These are phyloP conservation scores for Mesotaenium endlicherianum DNA, from an alignment of 139 green algal genomes.

Conservation along the genomic window DNA sequence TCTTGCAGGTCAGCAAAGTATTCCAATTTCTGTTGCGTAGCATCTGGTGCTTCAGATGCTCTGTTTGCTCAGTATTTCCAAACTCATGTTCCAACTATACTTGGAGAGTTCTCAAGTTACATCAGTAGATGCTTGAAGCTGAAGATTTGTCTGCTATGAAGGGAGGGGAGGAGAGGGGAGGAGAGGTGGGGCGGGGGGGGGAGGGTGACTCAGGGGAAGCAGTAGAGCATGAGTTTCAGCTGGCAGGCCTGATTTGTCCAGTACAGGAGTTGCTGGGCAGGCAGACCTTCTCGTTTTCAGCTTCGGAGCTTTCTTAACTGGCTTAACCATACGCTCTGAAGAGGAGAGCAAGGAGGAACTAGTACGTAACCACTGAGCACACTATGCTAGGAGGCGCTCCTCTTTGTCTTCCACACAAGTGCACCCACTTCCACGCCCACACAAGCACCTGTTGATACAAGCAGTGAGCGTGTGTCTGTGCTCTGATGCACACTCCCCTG, in stretches of 20 bases:
- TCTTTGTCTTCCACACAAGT: neutral
- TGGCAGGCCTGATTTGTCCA: no score
- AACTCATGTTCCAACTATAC: neutral
- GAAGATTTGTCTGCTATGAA: neutral
- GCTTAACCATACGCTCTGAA: no score
- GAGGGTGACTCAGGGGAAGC: no score
- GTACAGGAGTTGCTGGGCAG: no score
- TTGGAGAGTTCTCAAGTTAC: neutral
- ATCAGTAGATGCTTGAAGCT: neutral
- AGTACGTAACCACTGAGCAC: neutral
- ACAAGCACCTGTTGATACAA: neutral
- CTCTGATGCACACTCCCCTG: no score
- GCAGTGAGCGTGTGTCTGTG: no score
- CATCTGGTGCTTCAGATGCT: neutral
- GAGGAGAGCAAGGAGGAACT: neutral
- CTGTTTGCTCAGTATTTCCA: neutral
- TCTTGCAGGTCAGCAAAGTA: slow-evolving; percentile 73
- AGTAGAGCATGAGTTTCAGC: no score
- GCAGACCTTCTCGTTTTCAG: no score
- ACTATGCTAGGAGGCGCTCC: neutral
- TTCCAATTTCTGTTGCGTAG: neutral
- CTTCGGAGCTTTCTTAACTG: no score
- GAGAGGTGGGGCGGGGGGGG: no score
- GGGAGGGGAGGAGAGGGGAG: neutral
- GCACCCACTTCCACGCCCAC: neutral